Base-by-base conservation (phyloP, 2,329 filamentous ascomycete species). In the Colletotrichum destructivum region DNA sequence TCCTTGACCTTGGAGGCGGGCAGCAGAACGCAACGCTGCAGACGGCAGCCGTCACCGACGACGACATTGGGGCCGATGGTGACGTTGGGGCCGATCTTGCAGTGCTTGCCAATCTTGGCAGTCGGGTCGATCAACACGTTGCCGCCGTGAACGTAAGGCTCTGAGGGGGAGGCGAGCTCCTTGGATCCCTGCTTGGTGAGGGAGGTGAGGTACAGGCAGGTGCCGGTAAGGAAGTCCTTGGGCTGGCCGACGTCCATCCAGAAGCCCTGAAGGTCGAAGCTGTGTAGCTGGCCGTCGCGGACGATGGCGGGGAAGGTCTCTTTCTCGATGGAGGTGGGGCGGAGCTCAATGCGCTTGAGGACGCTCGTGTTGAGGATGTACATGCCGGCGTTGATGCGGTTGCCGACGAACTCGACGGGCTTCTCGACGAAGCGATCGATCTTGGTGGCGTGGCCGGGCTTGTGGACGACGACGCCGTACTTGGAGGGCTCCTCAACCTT, bases 371-470 rank as follows among this genome's bases (percentile, higher is more conserved):
- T 98, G 79, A 98, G 89, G 79, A 98, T 97, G 88, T 98, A 98
- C 85, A 98, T 94, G 85, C 96, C 96, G 77, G 96, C 96, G 79
- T 98, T 98, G 89, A 98, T 98, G 76, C 96, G 93, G 90, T 98
- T 98, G 79, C 96, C 96, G 70, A 98, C 96, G 81, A 98, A 98
- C 86, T 98, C 94, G 81, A 98, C 94, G 47, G 96, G 96, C 89
- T 99, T 99, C 90, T 99, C 96, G 77, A 99, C 96, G 86, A 99
- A 99, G 77, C 96, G 95, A 85, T 99, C 96, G 83, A 99, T 98
- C 81, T 94, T 91, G 57, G 94, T 94, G 66, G 94, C 86, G 85
- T 98, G 94, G 83, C 92, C 93, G 74, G 95, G 94, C 88, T 97
- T 96, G 91, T 98, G 96, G 40, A 99, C 96, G 68, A 99, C 92